Percentiles rank a stretch among this genome's conserved stretches.
Evolutionary conservation across 495 filamentous ascomycete genomes (phyloP).

Genomic region (Aspergillus haitiensis): DNA sequence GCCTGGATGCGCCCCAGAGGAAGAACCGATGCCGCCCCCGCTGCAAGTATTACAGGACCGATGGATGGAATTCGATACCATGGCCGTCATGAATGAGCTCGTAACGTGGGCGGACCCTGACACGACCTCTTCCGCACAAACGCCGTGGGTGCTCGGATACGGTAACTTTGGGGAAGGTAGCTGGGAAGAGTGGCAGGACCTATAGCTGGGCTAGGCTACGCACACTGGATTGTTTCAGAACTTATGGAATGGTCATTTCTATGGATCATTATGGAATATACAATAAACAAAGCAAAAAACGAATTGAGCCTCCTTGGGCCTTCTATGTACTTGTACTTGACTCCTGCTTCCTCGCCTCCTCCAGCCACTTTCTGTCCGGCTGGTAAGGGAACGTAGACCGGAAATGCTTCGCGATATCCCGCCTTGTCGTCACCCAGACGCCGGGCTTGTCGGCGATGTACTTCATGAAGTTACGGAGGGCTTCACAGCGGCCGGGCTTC

Average conservation of each 20-base stretch:
- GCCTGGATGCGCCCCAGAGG: too few relatives aligned
- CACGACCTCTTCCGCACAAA: neutral
- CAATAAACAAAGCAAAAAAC: too few relatives aligned
- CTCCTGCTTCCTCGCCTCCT: neutral
- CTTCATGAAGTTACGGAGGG: slow-evolving; percentile 46
- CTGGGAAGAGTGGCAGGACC: neutral
- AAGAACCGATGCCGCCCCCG: neutral
- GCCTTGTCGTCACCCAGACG: slow-evolving; percentile 49
- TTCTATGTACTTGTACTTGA: too few relatives aligned
- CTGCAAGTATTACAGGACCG: neutral
- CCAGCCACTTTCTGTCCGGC: slow-evolving; percentile 13
- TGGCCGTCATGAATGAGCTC: neutral
- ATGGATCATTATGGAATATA: too few relatives aligned
- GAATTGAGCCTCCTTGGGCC: too few relatives aligned
- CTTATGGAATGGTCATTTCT: too few relatives aligned
- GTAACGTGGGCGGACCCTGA: neutral
- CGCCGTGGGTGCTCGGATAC: neutral
- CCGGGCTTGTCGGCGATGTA: slow-evolving; percentile 41
- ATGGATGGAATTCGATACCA: neutral
- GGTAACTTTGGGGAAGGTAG: neutral
- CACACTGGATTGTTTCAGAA: too few relatives aligned
- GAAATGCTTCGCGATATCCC: slow-evolving; percentile 45
- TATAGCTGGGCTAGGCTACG: too few relatives aligned
- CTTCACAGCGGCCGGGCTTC: slow-evolving; percentile 41
- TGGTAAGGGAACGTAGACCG: slow-evolving; percentile 42